A percentile compares a stretch with the other conserved stretches of the same genome.
phyloP scores from a whole-genome alignment of 306 rosid species.

The Citrullus mucosospermus region DNA sequence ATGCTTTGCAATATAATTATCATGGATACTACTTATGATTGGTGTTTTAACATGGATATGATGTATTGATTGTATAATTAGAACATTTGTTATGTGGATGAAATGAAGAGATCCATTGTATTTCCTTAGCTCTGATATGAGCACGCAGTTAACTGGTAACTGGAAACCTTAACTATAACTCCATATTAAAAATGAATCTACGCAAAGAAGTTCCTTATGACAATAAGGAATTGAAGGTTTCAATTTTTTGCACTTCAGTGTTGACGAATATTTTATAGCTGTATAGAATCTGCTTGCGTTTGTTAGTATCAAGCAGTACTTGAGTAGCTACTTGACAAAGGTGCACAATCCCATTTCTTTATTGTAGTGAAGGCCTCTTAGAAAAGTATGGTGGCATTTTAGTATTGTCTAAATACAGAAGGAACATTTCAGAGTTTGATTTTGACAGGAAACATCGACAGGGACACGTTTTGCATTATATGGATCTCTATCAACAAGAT shows the following conservation, averaged over 20 bases:
- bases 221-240: neutral
- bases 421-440: neutral
- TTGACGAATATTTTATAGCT: neutral
- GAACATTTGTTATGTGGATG: neutral
- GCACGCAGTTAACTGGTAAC: neutral
- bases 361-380: neutral
- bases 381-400: neutral
- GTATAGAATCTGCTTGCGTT: neutral
- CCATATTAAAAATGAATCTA: neutral
- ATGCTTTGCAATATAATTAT: slow-evolving; percentile 7
- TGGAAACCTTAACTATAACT: neutral
- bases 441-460: neutral
- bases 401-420: neutral
- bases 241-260: neutral
- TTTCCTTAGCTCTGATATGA: neutral
- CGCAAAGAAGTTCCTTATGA: neutral
- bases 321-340: neutral
- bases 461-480: neutral
- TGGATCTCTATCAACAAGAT: neutral
- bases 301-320: neutral
- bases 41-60: neutral
- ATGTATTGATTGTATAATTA: neutral
- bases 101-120: neutral
- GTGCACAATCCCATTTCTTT: neutral
- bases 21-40: neutral